Conservation (phyloP, 139 green algal genomes). For the Penium margaritaceum region DNA sequence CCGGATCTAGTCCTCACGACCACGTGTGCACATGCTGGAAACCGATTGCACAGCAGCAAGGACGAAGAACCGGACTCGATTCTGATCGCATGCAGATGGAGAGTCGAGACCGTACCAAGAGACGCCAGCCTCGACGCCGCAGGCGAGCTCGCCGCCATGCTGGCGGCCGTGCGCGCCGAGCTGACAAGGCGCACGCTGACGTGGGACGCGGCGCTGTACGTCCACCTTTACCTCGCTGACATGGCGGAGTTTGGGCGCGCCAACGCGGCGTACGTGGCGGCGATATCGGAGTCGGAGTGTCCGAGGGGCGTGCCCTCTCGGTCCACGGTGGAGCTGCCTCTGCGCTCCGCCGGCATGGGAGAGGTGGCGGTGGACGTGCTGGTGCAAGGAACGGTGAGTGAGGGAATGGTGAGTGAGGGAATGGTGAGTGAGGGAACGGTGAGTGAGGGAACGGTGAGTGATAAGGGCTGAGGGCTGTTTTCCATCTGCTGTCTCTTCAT, state of each 20-base stretch:
- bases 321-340: slow-evolving; percentile 56
- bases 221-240: slow-evolving; percentile 76
- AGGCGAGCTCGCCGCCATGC: slow-evolving; percentile 15
- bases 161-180: slow-evolving; percentile 21
- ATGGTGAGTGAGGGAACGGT: neutral
- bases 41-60: too few relatives aligned
- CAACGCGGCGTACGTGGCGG: slow-evolving; percentile 73
- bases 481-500: too few relatives aligned
- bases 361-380: slow-evolving; percentile 54
- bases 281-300: slow-evolving; percentile 32
- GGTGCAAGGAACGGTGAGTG: neutral
- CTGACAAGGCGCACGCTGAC: too few relatives aligned
- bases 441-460: too few relatives aligned
- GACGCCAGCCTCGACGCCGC: too few relatives aligned
- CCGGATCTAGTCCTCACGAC: too few relatives aligned
- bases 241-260: slow-evolving; percentile 79
- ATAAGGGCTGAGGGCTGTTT: too few relatives aligned
- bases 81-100: too few relatives aligned
- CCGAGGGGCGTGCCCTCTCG: slow-evolving; percentile 34
- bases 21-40: too few relatives aligned
- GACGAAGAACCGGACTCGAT: too few relatives aligned
- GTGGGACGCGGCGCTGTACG: slow-evolving; percentile 64
- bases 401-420: neutral
- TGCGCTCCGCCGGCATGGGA: slow-evolving; percentile 36
- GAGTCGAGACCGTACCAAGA: too few relatives aligned